Conservation (phyloP, 2,329 filamentous ascomycete species). For the Arthroderma uncinatum region DNA sequence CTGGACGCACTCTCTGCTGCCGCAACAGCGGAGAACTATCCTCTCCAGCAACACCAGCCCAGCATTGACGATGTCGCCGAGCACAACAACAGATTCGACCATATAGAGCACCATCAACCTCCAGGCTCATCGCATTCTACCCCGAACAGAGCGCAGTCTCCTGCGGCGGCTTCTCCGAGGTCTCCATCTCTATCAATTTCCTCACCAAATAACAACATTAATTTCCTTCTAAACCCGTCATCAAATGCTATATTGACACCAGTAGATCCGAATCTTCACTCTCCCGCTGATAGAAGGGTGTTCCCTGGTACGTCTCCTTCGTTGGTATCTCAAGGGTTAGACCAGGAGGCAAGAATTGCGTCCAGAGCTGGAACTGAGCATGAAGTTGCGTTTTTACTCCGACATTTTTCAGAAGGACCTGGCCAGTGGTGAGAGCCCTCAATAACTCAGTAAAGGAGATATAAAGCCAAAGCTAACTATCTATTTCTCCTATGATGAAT, state of each 20-base stretch:
- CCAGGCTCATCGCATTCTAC: slow-evolving; percentile 22
- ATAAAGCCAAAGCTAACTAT: neutral
- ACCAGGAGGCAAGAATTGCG: neutral
- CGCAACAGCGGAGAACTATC: slow-evolving; percentile 34
- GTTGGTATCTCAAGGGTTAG: neutral
- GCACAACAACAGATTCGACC: slow-evolving; percentile 19
- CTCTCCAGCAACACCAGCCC: slow-evolving; percentile 15
- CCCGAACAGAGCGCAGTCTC: slow-evolving; percentile 25
- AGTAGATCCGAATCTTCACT: neutral
- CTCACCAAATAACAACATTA: slow-evolving; percentile 40
- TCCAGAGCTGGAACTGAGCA: slow-evolving; percentile 37
- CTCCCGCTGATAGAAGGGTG: neutral
- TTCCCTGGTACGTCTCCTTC: neutral
- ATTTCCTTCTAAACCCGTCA: slow-evolving; percentile 45
- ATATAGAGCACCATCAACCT: slow-evolving; percentile 15
- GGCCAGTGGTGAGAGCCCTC: slow-evolving; percentile 42
- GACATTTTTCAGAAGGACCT: slow-evolving; percentile 50
- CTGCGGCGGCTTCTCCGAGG: slow-evolving; percentile 23
- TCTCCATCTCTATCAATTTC: slow-evolving; percentile 37
- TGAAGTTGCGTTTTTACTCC: slow-evolving; percentile 48
- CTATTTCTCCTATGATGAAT: slow-evolving; percentile 4
- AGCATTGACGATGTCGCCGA: slow-evolving; percentile 17
- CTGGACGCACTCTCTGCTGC: slow-evolving; percentile 45
- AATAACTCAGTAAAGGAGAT: neutral
- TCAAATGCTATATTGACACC: neutral